Evolutionary conservation across 1,139 yeast species (phyloP).

Genomic region (Zygosaccharomyces sapae): DNA sequence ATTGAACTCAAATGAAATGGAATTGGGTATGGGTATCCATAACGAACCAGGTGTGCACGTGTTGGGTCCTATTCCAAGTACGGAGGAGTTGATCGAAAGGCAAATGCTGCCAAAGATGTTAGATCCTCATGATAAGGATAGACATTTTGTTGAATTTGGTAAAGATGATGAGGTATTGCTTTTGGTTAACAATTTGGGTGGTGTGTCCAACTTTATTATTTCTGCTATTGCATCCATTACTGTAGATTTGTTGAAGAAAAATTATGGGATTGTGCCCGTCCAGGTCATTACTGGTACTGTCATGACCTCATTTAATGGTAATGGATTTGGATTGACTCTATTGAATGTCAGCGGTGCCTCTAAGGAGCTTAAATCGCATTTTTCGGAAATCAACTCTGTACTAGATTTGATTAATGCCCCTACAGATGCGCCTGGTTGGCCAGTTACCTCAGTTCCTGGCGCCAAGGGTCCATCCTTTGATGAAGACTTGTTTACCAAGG

Average conservation of each 20-base stretch:
- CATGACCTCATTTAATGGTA: constrained; percentile 82
- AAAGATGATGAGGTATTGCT: constrained; percentile 62
- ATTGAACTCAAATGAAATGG: constrained; percentile 61
- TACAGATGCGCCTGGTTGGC: constrained; percentile 85
- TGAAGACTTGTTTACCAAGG: constrained; percentile 39
- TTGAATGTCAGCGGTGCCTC: constrained; percentile 57
- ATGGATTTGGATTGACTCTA: constrained; percentile 83
- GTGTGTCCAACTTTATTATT: constrained; percentile 74
- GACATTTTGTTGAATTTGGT: constrained; percentile 66
- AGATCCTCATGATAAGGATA: constrained; percentile 56
- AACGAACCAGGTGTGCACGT: constrained; percentile 85
- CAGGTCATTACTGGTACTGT: constrained; percentile 69
- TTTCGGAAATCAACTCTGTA: constrained; percentile 41
- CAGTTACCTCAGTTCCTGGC: constrained; percentile 28
- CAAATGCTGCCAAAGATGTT: constrained; percentile 50
- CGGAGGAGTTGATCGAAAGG: constrained; percentile 52
- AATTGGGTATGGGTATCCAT: constrained; percentile 93
- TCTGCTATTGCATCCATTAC: constrained; percentile 56
- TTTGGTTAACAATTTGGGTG: constrained; percentile 77
- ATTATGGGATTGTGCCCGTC: constrained; percentile 57
- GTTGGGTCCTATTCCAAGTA: constrained; percentile 65
- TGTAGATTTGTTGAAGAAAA: constrained; percentile 41
- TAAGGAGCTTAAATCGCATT: constrained; percentile 33
- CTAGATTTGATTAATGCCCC: constrained; percentile 58
- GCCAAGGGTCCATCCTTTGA: constrained; percentile 34